phyloP scores from a whole-genome alignment of 2,329 filamentous ascomycete species.

The Tolypocladium guangdongense region DNA sequence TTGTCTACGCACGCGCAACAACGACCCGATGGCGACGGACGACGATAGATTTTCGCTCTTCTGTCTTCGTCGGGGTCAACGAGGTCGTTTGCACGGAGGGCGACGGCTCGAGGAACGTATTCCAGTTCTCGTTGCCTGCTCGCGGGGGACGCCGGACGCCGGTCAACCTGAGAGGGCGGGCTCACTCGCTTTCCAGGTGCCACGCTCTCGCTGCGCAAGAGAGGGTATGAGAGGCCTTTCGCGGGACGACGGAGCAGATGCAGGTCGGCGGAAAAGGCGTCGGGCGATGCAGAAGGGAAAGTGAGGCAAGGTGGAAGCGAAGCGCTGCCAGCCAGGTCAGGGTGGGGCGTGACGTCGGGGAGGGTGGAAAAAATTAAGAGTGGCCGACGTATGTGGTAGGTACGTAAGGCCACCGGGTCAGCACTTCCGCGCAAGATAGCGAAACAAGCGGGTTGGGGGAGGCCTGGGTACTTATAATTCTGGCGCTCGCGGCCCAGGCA shows the following conservation, averaged over 20 bases:
- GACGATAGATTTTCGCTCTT: conserved; percentile 22
- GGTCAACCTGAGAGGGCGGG: conserved; percentile 6
- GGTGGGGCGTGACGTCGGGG: conserved; percentile 22
- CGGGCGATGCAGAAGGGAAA: conserved; percentile 10
- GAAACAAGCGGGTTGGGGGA: conserved; percentile 41
- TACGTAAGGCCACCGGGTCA: conserved; percentile 45
- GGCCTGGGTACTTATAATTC: conserved; percentile 47
- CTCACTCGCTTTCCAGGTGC: conserved; percentile 6
- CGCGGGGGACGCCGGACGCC: conserved; percentile 16
- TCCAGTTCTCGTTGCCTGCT: conserved; percentile 28
- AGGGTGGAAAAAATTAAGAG: conserved; percentile 21
- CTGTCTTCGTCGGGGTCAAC: conserved; percentile 23
- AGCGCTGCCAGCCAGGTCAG: conserved; percentile 12
- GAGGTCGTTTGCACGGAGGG: conserved; percentile 22
- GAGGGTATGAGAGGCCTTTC: conserved; percentile 6
- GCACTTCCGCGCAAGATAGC: conserved; percentile 42
- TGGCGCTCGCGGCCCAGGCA: conserved; percentile 25
- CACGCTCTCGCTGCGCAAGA: conserved; percentile 5
- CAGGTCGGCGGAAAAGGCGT: conserved; percentile 8
- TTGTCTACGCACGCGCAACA: conserved; percentile 27
- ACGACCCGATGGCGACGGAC: conserved; percentile 20
- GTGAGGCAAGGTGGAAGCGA: conserved; percentile 8
- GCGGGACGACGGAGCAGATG: conserved; percentile 5
- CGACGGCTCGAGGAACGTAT: conserved; percentile 28
- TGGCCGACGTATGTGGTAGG: conserved; percentile 35